Percentiles rank a stretch among this genome's conserved stretches.
These are phyloP conservation scores for Amaranthus cruentus DNA, from an alignment of 148 eudicot species.

Conservation along the genomic window DNA sequence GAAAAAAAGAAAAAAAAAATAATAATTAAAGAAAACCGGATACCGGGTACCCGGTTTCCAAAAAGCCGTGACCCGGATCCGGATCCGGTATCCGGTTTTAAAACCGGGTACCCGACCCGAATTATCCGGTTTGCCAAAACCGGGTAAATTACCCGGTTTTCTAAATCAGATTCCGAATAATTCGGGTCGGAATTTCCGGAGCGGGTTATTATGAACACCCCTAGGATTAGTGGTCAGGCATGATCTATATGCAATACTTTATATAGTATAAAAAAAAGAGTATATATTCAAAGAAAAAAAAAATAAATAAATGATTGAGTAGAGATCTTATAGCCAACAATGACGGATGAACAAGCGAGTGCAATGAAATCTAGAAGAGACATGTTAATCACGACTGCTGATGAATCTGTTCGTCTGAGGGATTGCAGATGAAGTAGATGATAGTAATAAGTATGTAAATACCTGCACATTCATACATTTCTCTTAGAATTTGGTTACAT, in stretches of 20 bases:
- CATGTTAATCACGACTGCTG: conserved; percentile 73
- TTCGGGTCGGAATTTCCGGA: too few relatives aligned
- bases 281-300: neutral
- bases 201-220: too few relatives aligned
- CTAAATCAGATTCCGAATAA: too few relatives aligned
- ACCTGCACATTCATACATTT: conserved; percentile 39
- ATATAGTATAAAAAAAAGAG: conserved; percentile 21
- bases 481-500: neutral
- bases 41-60: too few relatives aligned
- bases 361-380: conserved; percentile 64
- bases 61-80: too few relatives aligned
- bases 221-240: too few relatives aligned
- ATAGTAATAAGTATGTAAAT: conserved; percentile 60
- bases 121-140: too few relatives aligned
- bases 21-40: too few relatives aligned
- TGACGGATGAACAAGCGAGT: conserved; percentile 48
- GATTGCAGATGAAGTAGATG: conserved; percentile 75
- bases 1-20: too few relatives aligned
- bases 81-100: too few relatives aligned
- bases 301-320: conserved; percentile 42
- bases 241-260: conserved; percentile 8
- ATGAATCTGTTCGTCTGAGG: conserved; percentile 69
- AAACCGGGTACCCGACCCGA: too few relatives aligned
- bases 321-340: conserved; percentile 77
- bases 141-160: too few relatives aligned